These are phyloP conservation scores for Phytophthora rubi DNA, from an alignment of 352 stramenopile species.

Conservation along the genomic window DNA sequence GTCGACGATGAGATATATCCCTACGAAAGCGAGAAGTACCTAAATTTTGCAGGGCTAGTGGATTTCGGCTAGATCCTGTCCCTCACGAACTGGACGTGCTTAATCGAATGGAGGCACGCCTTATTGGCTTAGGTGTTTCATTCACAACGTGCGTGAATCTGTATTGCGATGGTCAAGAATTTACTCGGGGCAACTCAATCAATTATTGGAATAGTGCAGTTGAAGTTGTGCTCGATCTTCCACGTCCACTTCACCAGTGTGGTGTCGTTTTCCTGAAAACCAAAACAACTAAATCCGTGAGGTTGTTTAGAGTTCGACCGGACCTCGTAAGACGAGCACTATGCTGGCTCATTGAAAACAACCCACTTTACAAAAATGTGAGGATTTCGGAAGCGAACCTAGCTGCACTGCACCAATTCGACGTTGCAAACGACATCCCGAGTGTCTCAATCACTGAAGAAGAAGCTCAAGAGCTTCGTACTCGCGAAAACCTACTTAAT, in stretches of 20 bases:
- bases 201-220: constrained; percentile 20
- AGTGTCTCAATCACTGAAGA: neutral
- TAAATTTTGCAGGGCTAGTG: constrained; percentile 18
- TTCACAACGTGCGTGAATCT: constrained; percentile 18
- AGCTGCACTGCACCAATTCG: neutral
- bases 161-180: constrained; percentile 15
- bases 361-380: constrained; percentile 9
- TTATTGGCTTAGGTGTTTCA: constrained; percentile 12
- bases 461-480: neutral
- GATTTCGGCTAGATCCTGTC: constrained; percentile 6
- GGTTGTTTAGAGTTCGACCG: constrained; percentile 3
- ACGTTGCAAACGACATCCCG: neutral
- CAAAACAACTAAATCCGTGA: neutral
- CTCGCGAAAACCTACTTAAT: no score
- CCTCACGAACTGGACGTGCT: constrained; percentile 3
- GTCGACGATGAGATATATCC: constrained; percentile 1
- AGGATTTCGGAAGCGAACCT: constrained; percentile 3
- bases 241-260: constrained; percentile 1
- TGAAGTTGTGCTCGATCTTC: neutral
- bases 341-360: neutral
- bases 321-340: constrained; percentile 10
- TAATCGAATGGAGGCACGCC: constrained; percentile 11
- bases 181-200: constrained; percentile 18
- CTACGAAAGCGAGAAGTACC: constrained; percentile 2
- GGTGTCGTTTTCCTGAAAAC: neutral